These are phyloP conservation scores for Rhododendron vialii DNA, from an alignment of 148 eudicot genomes.

Conservation along the genomic window DNA sequence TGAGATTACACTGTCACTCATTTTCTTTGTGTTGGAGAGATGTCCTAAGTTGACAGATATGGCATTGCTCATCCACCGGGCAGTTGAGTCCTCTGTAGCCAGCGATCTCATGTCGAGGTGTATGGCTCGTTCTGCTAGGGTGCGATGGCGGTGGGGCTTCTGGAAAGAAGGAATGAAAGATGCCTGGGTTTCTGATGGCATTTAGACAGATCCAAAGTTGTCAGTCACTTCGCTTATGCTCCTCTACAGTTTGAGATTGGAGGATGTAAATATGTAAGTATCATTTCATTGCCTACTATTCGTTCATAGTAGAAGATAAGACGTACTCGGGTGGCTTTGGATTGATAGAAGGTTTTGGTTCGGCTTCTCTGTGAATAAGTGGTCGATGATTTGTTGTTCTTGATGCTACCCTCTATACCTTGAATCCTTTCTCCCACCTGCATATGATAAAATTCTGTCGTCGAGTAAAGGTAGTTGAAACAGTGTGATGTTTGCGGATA, in stretches of 20 bases:
- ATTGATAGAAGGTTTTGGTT: background rate
- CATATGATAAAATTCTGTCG: background rate
- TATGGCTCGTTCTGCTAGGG: conserved; percentile 26
- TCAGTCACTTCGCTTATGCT: background rate
- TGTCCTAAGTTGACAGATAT: conserved; percentile 31
- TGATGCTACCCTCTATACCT: background rate
- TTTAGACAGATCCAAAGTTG: background rate
- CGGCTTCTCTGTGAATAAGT: background rate
- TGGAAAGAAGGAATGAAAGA: conserved; percentile 61
- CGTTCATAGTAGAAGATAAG: background rate
- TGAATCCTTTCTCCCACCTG: background rate
- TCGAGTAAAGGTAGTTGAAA: background rate
- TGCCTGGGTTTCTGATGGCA: conserved; percentile 35
- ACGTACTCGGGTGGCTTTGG: background rate
- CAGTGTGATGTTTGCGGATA: background rate
- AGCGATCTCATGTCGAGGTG: conserved; percentile 36
- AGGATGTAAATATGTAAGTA: background rate
- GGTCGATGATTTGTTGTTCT: background rate
- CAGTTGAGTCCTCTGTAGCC: conserved; percentile 31
- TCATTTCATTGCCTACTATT: background rate
- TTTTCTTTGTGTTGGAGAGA: conserved; percentile 33
- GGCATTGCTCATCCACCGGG: conserved; percentile 46
- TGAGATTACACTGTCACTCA: conserved; percentile 34
- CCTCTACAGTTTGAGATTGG: background rate
- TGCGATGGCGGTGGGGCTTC: conserved; percentile 62